Evolutionary conservation across 176 grass and related monocot genomes (phyloP), one percentile per base, ranked within the genome.

Genomic region (Puccinellia tenuiflora): DNA sequence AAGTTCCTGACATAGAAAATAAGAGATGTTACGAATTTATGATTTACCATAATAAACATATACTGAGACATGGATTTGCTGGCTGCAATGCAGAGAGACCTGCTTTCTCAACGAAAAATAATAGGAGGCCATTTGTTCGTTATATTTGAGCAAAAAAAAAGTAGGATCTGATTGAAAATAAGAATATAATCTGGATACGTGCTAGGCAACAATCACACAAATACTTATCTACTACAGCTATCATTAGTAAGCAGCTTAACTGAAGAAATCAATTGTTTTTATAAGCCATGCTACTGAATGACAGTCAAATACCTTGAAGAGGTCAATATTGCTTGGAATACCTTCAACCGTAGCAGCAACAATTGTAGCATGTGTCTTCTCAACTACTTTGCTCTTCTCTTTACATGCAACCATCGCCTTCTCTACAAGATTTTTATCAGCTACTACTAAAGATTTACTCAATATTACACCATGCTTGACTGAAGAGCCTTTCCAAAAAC

Each of bases 261-360:
- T 54, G 45, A 47, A 81, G 15, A 69, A 78, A 78, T 46, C 17
- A 25, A 61, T 33, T 45, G 16, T 6, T 57, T 75, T 42, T 48
- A 52, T 68, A 85, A 55, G 26, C 29, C 47, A 73, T 76, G 60
- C 67, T 74, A 76, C 50, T 56, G 34, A 51, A 73, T 81, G 59
- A 81, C 78, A 80, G 39, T 54, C 56, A 78, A 61, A 39, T 88
- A 98, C 88, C 96, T 98, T 98, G 93, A 98, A 98, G 87, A 98
- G 92, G 82, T 95, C 92, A 84, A 98, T 98, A 84, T 98, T 98
- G 85, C 92, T 93, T 86, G 96, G 96, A 87, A 98, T 98, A 79
- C 96, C 96, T 98, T 98, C 77, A 37, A 98, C 91, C 74, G 91
- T 95, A 76, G 96, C 96, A 62, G 96, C 96, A 86, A 89, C 89